These are phyloP conservation scores for Exophiala xenobiotica DNA, from an alignment of 2,329 filamentous ascomycete species.

Conservation along the genomic window DNA sequence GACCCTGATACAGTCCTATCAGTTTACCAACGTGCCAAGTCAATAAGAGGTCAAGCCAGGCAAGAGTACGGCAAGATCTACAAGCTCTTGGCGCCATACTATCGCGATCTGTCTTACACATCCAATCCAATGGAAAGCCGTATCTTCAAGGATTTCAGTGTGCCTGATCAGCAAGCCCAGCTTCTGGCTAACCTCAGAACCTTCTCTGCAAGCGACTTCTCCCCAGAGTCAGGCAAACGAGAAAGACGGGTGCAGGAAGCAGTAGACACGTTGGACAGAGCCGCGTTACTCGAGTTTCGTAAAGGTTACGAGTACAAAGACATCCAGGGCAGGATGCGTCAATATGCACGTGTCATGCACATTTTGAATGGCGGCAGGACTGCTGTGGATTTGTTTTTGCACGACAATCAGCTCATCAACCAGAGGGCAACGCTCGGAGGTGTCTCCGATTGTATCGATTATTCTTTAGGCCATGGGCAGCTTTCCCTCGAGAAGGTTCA, in stretches of 20 bases:
- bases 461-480: slow-evolving; percentile 55
- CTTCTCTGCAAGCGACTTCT: slow-evolving; percentile 79
- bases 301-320: slow-evolving; percentile 88
- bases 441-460: slow-evolving; percentile 77
- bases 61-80: slow-evolving; percentile 91
- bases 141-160: slow-evolving; percentile 80
- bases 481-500: slow-evolving; percentile 78
- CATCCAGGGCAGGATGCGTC: slow-evolving; percentile 81
- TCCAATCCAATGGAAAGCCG: slow-evolving; percentile 66
- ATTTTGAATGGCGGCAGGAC: slow-evolving; percentile 76
- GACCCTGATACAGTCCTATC: slow-evolving; percentile 66
- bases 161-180: slow-evolving; percentile 85
- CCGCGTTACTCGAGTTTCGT: slow-evolving; percentile 87
- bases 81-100: slow-evolving; percentile 83
- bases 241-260: slow-evolving; percentile 72
- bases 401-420: slow-evolving; percentile 81
- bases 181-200: slow-evolving; percentile 78
- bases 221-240: slow-evolving; percentile 69
- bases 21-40: slow-evolving; percentile 69
- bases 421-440: slow-evolving; percentile 70
- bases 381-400: slow-evolving; percentile 80
- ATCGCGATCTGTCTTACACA: slow-evolving; percentile 73
- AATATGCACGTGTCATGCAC: slow-evolving; percentile 83
- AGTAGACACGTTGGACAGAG: slow-evolving; percentile 82
- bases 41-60: slow-evolving; percentile 78